Conservation (phyloP, 1,284 basidiomycete species). For the Sphagnurus paluster region DNA sequence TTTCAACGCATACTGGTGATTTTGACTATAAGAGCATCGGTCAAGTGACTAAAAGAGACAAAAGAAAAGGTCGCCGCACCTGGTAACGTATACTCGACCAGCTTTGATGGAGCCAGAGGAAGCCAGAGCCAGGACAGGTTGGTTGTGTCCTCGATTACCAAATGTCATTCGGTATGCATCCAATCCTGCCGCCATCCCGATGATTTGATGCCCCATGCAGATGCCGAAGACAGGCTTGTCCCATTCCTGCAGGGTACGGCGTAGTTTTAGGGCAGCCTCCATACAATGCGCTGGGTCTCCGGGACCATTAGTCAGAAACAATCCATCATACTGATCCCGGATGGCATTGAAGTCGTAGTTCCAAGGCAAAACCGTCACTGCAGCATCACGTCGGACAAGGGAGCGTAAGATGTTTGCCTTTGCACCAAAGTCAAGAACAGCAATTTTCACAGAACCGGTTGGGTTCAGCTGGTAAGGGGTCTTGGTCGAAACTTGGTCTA, state of each 20-base stretch:
- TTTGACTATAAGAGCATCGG: constrained; percentile 58
- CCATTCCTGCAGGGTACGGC: constrained; percentile 86
- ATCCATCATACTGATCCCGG: constrained; percentile 89
- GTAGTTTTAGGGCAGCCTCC: constrained; percentile 81
- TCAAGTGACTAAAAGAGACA: constrained; percentile 1
- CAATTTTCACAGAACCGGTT: constrained; percentile 86
- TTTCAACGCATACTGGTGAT: constrained; percentile 94
- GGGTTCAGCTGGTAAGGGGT: constrained; percentile 87
- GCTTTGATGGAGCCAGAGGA: constrained; percentile 90
- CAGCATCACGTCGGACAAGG: constrained; percentile 86
- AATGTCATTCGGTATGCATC: constrained; percentile 98
- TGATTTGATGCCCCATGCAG: constrained; percentile 98
- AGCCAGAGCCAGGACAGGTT: constrained; percentile 93
- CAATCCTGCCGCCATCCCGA: constrained; percentile 95
- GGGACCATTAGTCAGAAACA: constrained; percentile 97
- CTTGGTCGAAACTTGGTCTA: constrained; percentile 90
- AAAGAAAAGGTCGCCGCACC: constrained; percentile 43
- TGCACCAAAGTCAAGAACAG: constrained; percentile 95
- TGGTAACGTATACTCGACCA: constrained; percentile 96
- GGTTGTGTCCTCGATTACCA: constrained; percentile 99
- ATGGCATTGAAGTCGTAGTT: constrained; percentile 93
- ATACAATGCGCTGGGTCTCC: constrained; percentile 92
- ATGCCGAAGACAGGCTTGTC: constrained; percentile 95
- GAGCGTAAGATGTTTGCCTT: constrained; percentile 98
- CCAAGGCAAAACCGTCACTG: constrained; percentile 97